phyloP scores from a whole-genome alignment of 2,329 filamentous ascomycete species.

The Alternaria arborescens region DNA sequence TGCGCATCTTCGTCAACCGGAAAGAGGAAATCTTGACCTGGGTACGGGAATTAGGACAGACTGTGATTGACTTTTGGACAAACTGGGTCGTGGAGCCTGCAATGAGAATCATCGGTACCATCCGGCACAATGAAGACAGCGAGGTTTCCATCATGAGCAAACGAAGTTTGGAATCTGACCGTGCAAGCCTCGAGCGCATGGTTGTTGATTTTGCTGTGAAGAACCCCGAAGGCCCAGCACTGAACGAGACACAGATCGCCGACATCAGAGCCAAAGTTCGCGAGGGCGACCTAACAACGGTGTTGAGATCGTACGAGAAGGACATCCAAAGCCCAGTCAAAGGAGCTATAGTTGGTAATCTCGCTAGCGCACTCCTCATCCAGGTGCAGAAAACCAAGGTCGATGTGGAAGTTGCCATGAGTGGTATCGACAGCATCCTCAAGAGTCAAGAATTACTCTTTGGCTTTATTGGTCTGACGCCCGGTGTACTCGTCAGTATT shows the following conservation, averaged over 20 bases:
- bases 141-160: conserved; percentile 98
- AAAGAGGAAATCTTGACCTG: conserved; percentile 80
- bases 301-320: conserved; percentile 89
- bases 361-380: conserved; percentile 89
- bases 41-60: conserved; percentile 80
- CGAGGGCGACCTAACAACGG: conserved; percentile 91
- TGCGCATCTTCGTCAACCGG: conserved; percentile 78
- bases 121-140: conserved; percentile 88
- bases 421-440: conserved; percentile 90
- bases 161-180: conserved; percentile 87
- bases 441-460: conserved; percentile 98
- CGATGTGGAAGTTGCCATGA: conserved; percentile 94
- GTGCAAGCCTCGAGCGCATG: conserved; percentile 94
- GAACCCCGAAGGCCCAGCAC: conserved; percentile 70
- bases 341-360: conserved; percentile 83
- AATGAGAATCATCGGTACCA: conserved; percentile 85
- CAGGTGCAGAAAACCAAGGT: conserved; percentile 99
- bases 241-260: conserved; percentile 74
- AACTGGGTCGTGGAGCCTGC: conserved; percentile 95
- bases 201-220: conserved; percentile 94
- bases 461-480: conserved; percentile 92
- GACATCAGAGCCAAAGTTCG: conserved; percentile 81
- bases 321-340: conserved; percentile 83
- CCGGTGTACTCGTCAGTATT: conserved; percentile 86
- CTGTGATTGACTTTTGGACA: conserved; percentile 86